Evolutionary conservation across 2,329 filamentous ascomycete genomes (phyloP).

Genomic region (Onygena corvina): DNA sequence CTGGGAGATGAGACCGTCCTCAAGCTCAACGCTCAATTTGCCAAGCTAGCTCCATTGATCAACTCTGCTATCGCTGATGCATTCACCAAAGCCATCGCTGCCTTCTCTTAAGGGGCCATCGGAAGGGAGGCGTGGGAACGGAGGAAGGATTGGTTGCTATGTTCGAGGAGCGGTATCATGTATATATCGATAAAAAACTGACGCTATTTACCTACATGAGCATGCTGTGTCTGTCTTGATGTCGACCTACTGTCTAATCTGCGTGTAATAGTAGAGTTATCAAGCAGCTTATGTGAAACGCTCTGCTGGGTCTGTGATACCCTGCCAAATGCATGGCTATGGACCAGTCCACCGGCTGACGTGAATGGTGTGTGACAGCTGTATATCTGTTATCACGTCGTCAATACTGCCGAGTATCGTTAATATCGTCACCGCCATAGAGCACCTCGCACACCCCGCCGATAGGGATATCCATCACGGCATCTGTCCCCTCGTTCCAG

Average conservation of each 20-base stretch:
- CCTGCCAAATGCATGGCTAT: neutral
- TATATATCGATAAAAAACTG: neutral
- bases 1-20: neutral
- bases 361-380: too few relatives aligned
- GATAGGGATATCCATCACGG: conserved; percentile 91
- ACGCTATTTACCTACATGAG: neutral
- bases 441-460: conserved; percentile 90
- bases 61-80: conserved; percentile 2
- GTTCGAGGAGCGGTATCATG: too few relatives aligned
- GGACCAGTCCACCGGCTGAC: neutral
- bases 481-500: conserved; percentile 90
- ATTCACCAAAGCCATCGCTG: neutral
- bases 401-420: neutral
- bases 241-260: too few relatives aligned
- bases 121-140: too few relatives aligned
- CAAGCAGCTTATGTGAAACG: neutral
- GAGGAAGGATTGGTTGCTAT: neutral
- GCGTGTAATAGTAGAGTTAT: too few relatives aligned
- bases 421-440: conserved; percentile 51
- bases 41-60: conserved; percentile 3
- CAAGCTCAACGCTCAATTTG: neutral
- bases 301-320: neutral
- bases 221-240: too few relatives aligned
- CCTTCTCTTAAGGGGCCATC: neutral
- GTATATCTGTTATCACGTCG: neutral